Evolutionary conservation across 306 rosid genomes (phyloP), one percentile per base, ranked within the genome.

Genomic region (Rubus parviflorus): DNA sequence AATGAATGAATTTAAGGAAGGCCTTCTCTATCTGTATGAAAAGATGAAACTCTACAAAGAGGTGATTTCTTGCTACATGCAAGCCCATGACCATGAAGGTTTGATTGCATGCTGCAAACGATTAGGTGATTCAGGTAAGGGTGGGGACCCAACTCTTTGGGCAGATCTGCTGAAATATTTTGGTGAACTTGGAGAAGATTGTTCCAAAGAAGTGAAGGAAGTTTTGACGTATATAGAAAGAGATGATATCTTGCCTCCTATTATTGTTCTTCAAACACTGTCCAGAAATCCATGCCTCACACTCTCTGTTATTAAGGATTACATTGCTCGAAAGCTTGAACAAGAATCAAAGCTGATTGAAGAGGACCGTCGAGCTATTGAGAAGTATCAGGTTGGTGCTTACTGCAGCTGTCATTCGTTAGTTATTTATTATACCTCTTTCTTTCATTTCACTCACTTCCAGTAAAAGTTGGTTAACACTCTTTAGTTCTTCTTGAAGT

Each of bases 141-240:
- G 96, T 74, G 98, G 98, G 60, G 99, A 95, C 80, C 89, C 99
- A 35, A 79, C 96, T 70, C 92, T 95, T 41, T 95, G 99, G 99
- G 97, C 93, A n/a, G 99, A 92, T 86, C 68, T 95, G 56, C 87
- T 95, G 65, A 95, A 90, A 87, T 95, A 95, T 89, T 95, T 95
- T 73, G 97, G 97, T 58, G 99, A 95, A 85, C 97, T 95, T 70
- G 99, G 99, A 75, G 99, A 92, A 90, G 97, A 95, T 86, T 95
- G 99, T 83, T 90, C 97, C 70, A 88, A 89, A 80, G 99, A 92
- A 90, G 99, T 95, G 80, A 92, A 95, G 87, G 94, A 95, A 88
- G 97, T 95, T 80, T 86, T 95, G 87, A 81, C 90, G 68, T 92
- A 90, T 86, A 86, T 95, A 22, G 99, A 95, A 81, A 89, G 97